Percentiles rank a stretch among this genome's conserved stretches.
Evolutionary conservation across 139 green algal genomes (phyloP).

Genomic region (Bryopsis sp.): DNA sequence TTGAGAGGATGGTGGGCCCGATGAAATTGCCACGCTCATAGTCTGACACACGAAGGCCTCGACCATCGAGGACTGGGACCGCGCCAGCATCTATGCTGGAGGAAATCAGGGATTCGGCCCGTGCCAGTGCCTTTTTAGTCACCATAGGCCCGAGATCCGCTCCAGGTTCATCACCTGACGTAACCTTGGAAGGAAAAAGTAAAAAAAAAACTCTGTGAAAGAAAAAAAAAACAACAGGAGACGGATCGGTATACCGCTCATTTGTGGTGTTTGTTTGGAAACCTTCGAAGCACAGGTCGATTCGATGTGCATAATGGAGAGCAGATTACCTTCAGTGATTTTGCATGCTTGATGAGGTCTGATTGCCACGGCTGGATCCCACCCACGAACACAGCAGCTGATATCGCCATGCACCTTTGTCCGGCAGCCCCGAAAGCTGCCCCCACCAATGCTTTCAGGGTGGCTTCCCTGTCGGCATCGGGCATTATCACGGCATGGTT

Average conservation of each 20-base stretch:
- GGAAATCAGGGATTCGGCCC: conserved; percentile 63
- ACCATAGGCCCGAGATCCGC: conserved; percentile 89
- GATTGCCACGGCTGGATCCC: conserved; percentile 43
- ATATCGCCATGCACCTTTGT: conserved; percentile 96
- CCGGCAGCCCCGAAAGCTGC: conserved; percentile 90
- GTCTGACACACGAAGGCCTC: conserved; percentile 45
- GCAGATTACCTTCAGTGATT: conserved; percentile 56
- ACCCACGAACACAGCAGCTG: conserved; percentile 84
- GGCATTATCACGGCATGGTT: conserved; percentile 95
- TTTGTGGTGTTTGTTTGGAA: too few relatives aligned
- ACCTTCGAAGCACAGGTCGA: too few relatives aligned
- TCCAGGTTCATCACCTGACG: conserved; percentile 58
- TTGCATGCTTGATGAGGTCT: conserved; percentile 56
- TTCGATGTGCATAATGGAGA: conserved; percentile 20
- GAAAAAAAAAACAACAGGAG: too few relatives aligned
- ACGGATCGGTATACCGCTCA: too few relatives aligned
- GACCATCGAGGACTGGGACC: conserved; percentile 61
- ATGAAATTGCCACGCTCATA: conserved; percentile 87
- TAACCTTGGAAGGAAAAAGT: too few relatives aligned
- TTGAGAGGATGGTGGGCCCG: conserved; percentile 77
- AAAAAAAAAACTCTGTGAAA: too few relatives aligned
- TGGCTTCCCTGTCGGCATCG: conserved; percentile 74
- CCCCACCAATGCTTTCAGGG: conserved; percentile 65
- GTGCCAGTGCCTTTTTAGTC: conserved; percentile 40
- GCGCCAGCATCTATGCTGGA: conserved; percentile 55